A percentile compares a stretch with the other conserved stretches of the same genome.
These are phyloP conservation scores for Dendrobium officinale DNA, from an alignment of 106 monocot species.

Conservation along the genomic window DNA sequence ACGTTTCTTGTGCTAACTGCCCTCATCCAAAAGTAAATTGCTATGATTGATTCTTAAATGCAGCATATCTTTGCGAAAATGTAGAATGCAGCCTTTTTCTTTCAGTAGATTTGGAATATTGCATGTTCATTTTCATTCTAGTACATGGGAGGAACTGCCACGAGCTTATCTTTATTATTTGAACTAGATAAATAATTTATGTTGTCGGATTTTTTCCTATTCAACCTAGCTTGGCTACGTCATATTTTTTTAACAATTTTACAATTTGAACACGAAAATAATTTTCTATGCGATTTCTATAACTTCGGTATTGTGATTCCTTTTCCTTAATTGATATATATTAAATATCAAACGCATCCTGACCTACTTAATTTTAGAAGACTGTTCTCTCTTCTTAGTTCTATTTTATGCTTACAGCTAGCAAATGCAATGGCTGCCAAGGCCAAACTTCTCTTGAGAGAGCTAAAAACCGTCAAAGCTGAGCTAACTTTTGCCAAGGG, in stretches of 20 bases:
- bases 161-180: background rate
- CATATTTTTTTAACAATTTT: background rate
- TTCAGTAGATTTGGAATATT: too few relatives aligned
- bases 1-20: too few relatives aligned
- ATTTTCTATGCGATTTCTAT: background rate
- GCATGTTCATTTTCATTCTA: too few relatives aligned
- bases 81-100: too few relatives aligned
- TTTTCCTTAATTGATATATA: background rate
- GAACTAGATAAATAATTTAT: background rate
- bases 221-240: too few relatives aligned
- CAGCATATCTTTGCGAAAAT: too few relatives aligned
- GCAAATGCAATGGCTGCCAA: conserved; percentile 99
- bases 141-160: background rate
- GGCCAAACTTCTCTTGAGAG: conserved; percentile 83
- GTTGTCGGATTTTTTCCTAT: too few relatives aligned
- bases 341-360: background rate
- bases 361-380: background rate
- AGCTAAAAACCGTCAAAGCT: conserved; percentile 86
- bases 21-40: too few relatives aligned
- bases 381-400: background rate
- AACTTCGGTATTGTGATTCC: background rate
- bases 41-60: too few relatives aligned
- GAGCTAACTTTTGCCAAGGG: conserved; percentile 92
- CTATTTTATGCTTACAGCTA: conserved; percentile 33
- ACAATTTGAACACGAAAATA: background rate